Evolutionary conservation across 768 basidiomycete species (phyloP), one percentile per base, ranked within the genome.

Genomic region (Kwoniella bestiolae): DNA sequence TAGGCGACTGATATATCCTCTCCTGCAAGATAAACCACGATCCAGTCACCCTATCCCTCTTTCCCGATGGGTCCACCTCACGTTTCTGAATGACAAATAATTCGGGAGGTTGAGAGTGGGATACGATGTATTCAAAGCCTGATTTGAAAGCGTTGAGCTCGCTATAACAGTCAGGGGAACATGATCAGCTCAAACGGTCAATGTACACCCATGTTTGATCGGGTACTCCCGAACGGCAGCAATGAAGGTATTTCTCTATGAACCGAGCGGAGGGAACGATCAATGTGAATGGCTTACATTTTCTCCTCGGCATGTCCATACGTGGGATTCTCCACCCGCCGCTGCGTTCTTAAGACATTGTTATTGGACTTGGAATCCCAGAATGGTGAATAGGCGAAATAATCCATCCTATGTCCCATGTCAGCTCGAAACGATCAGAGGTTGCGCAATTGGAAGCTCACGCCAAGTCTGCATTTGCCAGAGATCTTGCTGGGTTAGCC

Each of bases 381-480:
- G 65, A 78, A 78, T 16, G 77, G 77, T 7, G 77, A 78, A 29
- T 66, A 72, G 9, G 74, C 72, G 55, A 78, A 78, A 59, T 78
- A 78, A 60, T 78, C 77, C 64, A 78, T 62, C 60, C 75, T 77
- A 46, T 21, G 32, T n/a, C 2, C 28, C 12, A 44, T 35, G 34
- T 62, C 14, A 50, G 49, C n/a, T 32, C 9, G 32, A 16, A 41
- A 16, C 4, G 31, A 7, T 45, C 9, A 28, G 6, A 14, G 16
- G 58, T n/a, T n/a, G n/a, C n/a, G n/a, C n/a, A n/a, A 23, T 18
- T n/a, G 21, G 21, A 2, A 49, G 60, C 74, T 65, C 51, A 76
- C 74, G 72, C 74, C 29, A 73, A 53, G 26, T 76, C 74, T 2
- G 71, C 51, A 14, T 63, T 76, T 3, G 74, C 71, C 14, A 76